phyloP scores from a whole-genome alignment of 345 rosid species.

The Citrus inodora region DNA sequence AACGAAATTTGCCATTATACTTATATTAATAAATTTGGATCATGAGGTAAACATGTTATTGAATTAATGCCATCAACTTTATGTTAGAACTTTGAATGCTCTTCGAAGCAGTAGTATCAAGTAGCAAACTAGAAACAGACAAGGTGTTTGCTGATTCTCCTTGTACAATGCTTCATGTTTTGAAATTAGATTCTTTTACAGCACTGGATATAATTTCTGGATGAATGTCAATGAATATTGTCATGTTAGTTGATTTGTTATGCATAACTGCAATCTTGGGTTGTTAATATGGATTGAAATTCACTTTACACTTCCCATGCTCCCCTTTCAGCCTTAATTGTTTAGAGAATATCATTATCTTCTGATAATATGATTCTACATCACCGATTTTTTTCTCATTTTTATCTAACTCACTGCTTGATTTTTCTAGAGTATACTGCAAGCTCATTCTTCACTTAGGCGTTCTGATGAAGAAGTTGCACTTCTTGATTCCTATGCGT shows the following conservation, averaged over 20 bases:
- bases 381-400: background rate
- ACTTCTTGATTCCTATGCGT: constrained; percentile 62
- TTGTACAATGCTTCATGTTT: background rate
- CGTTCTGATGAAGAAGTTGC: constrained; percentile 73
- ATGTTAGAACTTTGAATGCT: background rate
- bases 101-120: background rate
- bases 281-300: background rate
- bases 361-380: background rate
- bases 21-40: background rate
- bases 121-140: background rate
- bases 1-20: background rate
- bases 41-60: background rate
- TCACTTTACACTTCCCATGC: background rate
- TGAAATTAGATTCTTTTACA: background rate
- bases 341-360: background rate
- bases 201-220: background rate
- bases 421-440: constrained; percentile 57
- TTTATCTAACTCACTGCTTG: constrained; percentile 9
- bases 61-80: background rate
- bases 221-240: background rate
- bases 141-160: background rate
- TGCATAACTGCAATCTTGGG: background rate
- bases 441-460: constrained; percentile 57
- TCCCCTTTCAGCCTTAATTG: background rate
- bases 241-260: background rate